Evolutionary conservation across 768 basidiomycete species (phyloP).

Genomic region (Phanerochaete sordida): DNA sequence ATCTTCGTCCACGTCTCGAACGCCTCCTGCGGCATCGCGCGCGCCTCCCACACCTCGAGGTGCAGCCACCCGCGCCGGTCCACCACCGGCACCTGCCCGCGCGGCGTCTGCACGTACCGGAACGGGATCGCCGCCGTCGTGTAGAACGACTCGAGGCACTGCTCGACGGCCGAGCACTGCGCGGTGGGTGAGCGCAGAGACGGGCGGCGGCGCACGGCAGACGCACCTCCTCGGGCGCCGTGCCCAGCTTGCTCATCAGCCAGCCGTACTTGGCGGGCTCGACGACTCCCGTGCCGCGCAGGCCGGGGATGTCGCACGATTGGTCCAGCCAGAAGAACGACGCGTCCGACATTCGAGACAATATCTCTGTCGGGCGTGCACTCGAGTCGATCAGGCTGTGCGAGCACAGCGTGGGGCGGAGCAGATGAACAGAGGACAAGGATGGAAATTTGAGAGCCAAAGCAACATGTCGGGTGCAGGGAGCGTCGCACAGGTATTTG

Average conservation of each 20-base stretch:
- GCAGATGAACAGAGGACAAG: not conserved
- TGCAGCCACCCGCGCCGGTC: constrained; percentile 9
- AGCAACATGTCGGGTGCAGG: no score
- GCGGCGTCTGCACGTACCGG: not conserved
- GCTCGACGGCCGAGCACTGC: not conserved
- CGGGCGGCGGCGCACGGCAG: not conserved
- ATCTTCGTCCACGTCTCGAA: not conserved
- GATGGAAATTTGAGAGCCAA: no score
- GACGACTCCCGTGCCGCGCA: constrained; percentile 3
- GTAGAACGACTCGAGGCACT: not conserved
- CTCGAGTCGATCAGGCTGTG: not conserved
- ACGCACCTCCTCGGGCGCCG: not conserved
- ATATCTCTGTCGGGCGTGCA: not conserved
- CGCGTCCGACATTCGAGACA: constrained; percentile 1
- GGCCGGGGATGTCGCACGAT: constrained; percentile 3
- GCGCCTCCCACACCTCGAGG: constrained; percentile 2
- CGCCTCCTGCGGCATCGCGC: not conserved
- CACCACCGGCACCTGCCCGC: not conserved
- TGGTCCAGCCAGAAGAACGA: constrained; percentile 4
- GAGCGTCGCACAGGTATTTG: no score
- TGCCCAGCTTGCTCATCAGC: not conserved
- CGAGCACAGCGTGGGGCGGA: no score
- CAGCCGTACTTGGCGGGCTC: constrained; percentile 9
- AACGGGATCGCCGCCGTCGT: not conserved
- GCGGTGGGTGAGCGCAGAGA: not conserved